phyloP scores from a whole-genome alignment of 2,329 filamentous ascomycete species.

The Exophiala oligosperma region DNA sequence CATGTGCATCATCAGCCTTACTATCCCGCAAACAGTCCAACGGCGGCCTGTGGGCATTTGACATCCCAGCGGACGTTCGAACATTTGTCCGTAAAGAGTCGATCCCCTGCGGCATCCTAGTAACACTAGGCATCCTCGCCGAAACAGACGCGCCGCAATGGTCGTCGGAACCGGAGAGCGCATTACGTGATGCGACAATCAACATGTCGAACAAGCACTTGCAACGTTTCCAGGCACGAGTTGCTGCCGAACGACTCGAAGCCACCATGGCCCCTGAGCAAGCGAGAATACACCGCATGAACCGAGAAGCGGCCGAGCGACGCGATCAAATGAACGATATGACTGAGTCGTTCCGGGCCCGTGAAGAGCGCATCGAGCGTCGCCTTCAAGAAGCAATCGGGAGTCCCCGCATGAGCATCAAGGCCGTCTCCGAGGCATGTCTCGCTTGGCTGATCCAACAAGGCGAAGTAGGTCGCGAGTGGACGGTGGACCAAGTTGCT shows the following conservation, averaged over 20 bases:
- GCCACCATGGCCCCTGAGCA: constrained; percentile 32
- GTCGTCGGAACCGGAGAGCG: constrained; percentile 18
- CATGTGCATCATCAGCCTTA: constrained; percentile 30
- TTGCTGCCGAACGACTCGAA: constrained; percentile 27
- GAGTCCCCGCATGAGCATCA: constrained; percentile 30
- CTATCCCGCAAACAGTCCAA: constrained; percentile 21
- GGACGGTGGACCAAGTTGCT: constrained; percentile 27
- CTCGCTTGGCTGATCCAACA: constrained; percentile 30
- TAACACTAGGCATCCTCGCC: constrained; percentile 30
- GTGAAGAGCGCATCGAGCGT: constrained; percentile 29
- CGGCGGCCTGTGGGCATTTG: constrained; percentile 30
- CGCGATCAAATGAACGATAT: constrained; percentile 26
- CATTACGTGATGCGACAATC: constrained; percentile 15
- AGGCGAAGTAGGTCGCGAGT: constrained; percentile 30
- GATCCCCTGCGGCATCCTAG: constrained; percentile 34
- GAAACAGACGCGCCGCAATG: constrained; percentile 32
- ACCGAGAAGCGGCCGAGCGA: constrained; percentile 23
- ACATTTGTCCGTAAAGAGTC: constrained; percentile 30
- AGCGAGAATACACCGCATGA: constrained; percentile 27
- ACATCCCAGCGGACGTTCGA: constrained; percentile 27
- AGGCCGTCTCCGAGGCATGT: constrained; percentile 29
- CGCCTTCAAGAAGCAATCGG: constrained; percentile 30
- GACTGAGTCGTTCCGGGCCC: constrained; percentile 12
- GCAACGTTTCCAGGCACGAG: constrained; percentile 23
- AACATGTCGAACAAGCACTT: constrained; percentile 18